Base-by-base conservation (phyloP, 2,329 filamentous ascomycete species). In the Penicillium hesseltinei region DNA sequence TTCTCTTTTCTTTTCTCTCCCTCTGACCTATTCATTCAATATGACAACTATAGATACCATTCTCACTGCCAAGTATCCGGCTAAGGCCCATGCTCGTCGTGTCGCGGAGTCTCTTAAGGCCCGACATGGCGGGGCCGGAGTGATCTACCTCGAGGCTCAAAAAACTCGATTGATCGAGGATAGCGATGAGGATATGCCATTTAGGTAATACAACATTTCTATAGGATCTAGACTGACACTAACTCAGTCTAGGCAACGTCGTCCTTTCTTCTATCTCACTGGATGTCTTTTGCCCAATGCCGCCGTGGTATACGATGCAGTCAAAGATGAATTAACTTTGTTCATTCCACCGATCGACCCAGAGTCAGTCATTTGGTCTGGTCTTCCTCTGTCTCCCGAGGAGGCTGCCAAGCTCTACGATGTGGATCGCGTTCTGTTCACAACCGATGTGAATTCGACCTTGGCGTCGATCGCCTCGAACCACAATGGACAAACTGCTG, bases 251-350 rank as follows among this genome's bases (percentile, higher is more conserved):
- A 92, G 91, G 63, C 92, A 97, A 77, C 90, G 92, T 62, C 88
- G 94, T 54, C 90, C 87, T 74, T 99, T 99, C 79, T 97, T 90
- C 84, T 99, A 99, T 76, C 81, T 97, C 44, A 93, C 91, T 25
- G 94, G 94, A 66, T 95, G 87, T 70, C 83, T 87, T 61, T 82
- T 95, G 31, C 84, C 92, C 58, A 92, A 97, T 75, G 88, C 88
- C 68, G 87, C 88, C 71, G 84, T 91, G 59, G 83, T 88, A 56
- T 96, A 97, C 79, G 88, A 96, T 63, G 88, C 96, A 57, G 80
- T 83, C 45, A 82, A 84, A 47, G 83, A 86, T 63, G 85, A 86
- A 66, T 84, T 92, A 40, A 95, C 88, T 3, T 85, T 99, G 48
- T 99, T 92, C 78, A 93, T 99, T 67, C 93, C 94, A 2, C 90